phyloP scores from a whole-genome alignment of 179 eudicot genomes.

The Silene vulgaris region DNA sequence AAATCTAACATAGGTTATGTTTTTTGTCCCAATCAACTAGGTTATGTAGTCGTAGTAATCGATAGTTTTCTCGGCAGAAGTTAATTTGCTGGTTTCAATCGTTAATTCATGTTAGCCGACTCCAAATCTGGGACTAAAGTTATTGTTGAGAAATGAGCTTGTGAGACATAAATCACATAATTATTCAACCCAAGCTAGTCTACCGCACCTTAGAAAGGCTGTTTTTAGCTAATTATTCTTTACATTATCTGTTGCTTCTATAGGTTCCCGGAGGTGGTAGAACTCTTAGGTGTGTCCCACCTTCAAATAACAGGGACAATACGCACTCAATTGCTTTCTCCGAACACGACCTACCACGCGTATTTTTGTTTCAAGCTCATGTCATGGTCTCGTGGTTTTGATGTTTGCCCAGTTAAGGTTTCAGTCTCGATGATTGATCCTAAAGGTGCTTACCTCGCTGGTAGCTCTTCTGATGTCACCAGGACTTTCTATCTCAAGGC shows the following conservation, averaged over 20 bases:
- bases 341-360: slow-evolving; percentile 34
- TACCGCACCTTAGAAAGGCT: neutral
- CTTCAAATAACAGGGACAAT: slow-evolving; percentile 28
- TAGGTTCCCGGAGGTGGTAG: slow-evolving; percentile 35
- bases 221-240: neutral
- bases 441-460: slow-evolving; percentile 23
- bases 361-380: slow-evolving; percentile 29
- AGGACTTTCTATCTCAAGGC: slow-evolving; percentile 32
- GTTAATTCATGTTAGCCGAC: neutral
- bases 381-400: slow-evolving; percentile 30
- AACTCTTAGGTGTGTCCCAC: slow-evolving; percentile 27
- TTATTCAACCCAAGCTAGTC: too few species aligned
- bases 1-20: too few species aligned
- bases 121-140: neutral
- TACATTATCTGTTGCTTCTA: neutral
- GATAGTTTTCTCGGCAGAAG: too few species aligned
- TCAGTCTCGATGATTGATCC: slow-evolving; percentile 24
- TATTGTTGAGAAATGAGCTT: neutral
- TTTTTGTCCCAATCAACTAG: too few species aligned
- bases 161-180: too few species aligned
- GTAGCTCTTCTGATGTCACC: slow-evolving; percentile 16
- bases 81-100: too few species aligned
- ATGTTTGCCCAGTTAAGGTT: slow-evolving; percentile 28
- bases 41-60: too few species aligned
- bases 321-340: slow-evolving; percentile 28